Evolutionary conservation across 441 rosid species (phyloP), one percentile per base, ranked within the genome.

Genomic region (Jatropha multifida): DNA sequence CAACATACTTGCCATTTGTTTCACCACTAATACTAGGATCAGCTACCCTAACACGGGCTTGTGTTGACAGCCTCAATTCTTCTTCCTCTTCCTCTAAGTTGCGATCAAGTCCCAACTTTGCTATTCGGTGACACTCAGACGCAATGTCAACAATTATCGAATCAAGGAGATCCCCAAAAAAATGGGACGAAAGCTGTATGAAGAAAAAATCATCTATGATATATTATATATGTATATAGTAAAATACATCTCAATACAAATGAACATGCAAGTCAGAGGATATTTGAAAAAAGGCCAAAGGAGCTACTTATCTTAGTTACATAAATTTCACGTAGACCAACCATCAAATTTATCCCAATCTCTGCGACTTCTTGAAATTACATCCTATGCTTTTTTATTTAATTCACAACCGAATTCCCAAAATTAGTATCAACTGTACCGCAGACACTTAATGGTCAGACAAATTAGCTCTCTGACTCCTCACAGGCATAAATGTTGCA

Each of bases 81-180:
- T 95, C 97, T 77, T 95, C 98, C 77, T 90, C 97, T 27, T 83
- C 86, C 79, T 95, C 99, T 80, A 90, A 82, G 73, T 93, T 90
- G 68, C 88, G 86, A 73, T 95, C 98, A 62, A 95, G 95, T 46
- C 97, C 98, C 76, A 93, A 75, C 81, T 88, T 86, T 48, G 94
- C 98, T 76, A 90, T 77, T 55, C 98, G 93, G 77, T 95, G 99
- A 83, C 92, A 88, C 86, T 95, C 98, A 11, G 98, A 95, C 49
- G 99, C 99, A 70, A 95, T 94, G 89, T 95, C 99, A 85, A 86
- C 93, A 63, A 93, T 87, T 72, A 92, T 88, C 4, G 95, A 92
- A 81, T 95, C 99, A 56, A 95, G 86, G 14, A 95, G 88, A 76
- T 93, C 96, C 56, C 77, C 87, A 0, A 90, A 90, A 49, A 90